phyloP scores from a whole-genome alignment of 768 basidiomycete genomes.

The Serendipita sp. region DNA sequence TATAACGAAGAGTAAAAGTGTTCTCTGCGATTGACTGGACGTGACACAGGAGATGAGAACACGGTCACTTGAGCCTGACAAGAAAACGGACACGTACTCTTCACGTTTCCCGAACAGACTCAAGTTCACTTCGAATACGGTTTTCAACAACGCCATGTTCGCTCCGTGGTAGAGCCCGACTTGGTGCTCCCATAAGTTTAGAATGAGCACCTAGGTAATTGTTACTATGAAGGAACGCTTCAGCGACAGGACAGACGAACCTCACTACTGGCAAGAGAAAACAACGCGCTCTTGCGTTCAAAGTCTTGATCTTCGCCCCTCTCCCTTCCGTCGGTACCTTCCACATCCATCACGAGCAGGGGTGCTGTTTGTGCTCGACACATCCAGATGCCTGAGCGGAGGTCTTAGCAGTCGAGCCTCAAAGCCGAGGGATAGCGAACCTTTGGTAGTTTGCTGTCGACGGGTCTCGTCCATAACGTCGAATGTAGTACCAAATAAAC shows the following conservation, averaged over 20 bases:
- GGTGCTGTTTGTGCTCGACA: conserved; percentile 73
- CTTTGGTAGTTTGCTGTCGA: conserved; percentile 95
- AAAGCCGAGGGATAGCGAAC: conserved; percentile 26
- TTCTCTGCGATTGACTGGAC: conserved; percentile 60
- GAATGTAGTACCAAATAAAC: conserved; percentile 94
- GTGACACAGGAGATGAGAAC: too few species aligned
- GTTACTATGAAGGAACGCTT: not conserved
- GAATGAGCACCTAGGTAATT: conserved; percentile 44
- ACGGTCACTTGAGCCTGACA: too few species aligned
- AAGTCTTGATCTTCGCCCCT: conserved; percentile 98
- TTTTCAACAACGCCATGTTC: conserved; percentile 97
- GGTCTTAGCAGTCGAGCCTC: too few species aligned
- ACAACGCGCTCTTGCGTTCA: conserved; percentile 94
- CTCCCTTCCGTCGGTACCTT: conserved; percentile 96
- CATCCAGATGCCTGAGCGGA: conserved; percentile 95
- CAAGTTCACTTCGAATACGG: conserved; percentile 96
- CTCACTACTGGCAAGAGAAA: conserved; percentile 92
- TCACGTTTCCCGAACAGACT: conserved; percentile 75
- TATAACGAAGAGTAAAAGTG: conserved; percentile 97
- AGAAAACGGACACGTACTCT: conserved; percentile 32
- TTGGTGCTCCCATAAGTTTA: conserved; percentile 99
- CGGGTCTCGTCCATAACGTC: conserved; percentile 95
- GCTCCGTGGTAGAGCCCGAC: conserved; percentile 97
- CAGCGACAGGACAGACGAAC: too few species aligned
- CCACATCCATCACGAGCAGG: conserved; percentile 98